A percentile compares a stretch with the other conserved stretches of the same genome.
Conservation (phyloP, 75 land plant genomes). For the Sequoia sempervirens region DNA sequence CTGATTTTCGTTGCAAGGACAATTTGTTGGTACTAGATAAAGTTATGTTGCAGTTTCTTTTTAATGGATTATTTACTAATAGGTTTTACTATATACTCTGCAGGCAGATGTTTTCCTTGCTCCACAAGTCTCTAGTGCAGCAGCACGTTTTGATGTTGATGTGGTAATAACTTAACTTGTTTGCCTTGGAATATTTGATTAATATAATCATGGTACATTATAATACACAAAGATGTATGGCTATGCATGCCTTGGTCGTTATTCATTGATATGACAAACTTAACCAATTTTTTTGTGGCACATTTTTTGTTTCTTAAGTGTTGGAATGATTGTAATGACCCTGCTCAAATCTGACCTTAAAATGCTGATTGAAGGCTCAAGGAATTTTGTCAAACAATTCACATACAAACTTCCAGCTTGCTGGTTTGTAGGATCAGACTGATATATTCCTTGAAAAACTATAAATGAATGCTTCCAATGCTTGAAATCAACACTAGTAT, state of each 20-base stretch:
- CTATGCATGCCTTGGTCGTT: neutral
- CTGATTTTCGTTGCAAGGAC: neutral
- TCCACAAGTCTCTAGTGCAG: conserved; percentile 49
- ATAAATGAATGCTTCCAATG: too few species aligned
- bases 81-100: neutral
- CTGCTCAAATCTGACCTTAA: too few species aligned
- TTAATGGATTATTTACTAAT: neutral
- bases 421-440: too few species aligned
- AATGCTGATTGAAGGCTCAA: too few species aligned
- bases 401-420: too few species aligned
- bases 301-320: neutral
- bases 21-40: neutral
- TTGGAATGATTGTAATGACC: too few species aligned
- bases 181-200: neutral
- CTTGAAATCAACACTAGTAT: too few species aligned
- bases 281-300: neutral
- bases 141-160: conserved; percentile 49
- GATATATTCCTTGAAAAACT: too few species aligned
- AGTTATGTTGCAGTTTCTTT: neutral
- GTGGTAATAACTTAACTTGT: conserved; percentile 32
- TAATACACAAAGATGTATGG: neutral
- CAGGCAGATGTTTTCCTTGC: conserved; percentile 79
- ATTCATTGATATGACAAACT: neutral
- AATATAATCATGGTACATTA: neutral
- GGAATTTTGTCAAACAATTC: too few species aligned